Base-by-base conservation (phyloP, 371 early-diverging fungal species). In the Rhizopus sp. region DNA sequence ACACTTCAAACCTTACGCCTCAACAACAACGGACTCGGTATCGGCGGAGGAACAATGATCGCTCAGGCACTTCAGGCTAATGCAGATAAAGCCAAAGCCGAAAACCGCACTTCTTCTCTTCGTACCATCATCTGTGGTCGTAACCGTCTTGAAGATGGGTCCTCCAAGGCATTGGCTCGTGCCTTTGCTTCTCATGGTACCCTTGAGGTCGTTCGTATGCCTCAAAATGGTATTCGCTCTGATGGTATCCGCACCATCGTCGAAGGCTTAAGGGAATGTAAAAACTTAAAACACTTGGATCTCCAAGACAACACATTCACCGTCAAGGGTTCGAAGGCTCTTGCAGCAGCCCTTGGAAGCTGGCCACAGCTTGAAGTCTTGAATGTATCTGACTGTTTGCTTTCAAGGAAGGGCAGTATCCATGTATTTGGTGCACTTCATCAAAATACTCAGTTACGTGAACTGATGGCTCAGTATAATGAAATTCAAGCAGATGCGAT, bases 301-400 rank as follows among this genome's bases (percentile, higher is more conserved):
- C 73, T 98, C 50, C 96, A 98, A 72, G 98, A 98, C 71, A 98
- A 98, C 75, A 97, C 97, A 0, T 96, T 98, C 50, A 95, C 95
- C 1, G 80, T 77, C 37, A 72, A 71, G 32, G 98, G 97, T 9
- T 86, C 93, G 37, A 60, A 64, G 15, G 95, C 95, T 1, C 79
- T 97, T 48, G 93, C 96, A 7, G 63, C 70, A 8, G 91, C 89
- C 6, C 70, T 98, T 40, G 73, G 83, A 7, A 64, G 72, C 31
- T 96, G 96, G 96, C 77, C 85, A n/a, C 60, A 88, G 0, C 71
- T 98, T 37, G 81, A 82, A 50, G 62, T 72, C 7, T 80, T 98
- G 30, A 93, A 97, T 70, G 71, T 97, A 30, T 93, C 94, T 41
- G 98, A 98, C 60, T 96, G 97, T 71, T 75, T 97, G 47, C 75